A percentile compares a stretch with the other conserved stretches of the same genome.
These are phyloP conservation scores for Sclerotinia borealis DNA, from an alignment of 2,329 filamentous ascomycete genomes.

Conservation along the genomic window DNA sequence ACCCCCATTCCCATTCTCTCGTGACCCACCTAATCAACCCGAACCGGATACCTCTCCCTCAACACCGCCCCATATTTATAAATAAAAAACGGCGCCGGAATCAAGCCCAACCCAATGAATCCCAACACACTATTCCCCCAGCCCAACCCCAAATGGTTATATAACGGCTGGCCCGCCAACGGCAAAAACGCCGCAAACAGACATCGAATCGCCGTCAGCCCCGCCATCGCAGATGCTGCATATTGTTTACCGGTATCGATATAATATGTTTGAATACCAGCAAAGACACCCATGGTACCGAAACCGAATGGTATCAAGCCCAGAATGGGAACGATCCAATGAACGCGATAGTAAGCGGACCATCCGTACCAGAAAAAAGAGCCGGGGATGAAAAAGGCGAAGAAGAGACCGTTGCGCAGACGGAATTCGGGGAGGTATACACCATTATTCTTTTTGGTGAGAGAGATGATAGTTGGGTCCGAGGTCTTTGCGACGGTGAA, in stretches of 20 bases:
- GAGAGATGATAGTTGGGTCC: conserved; percentile 40
- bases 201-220: conserved; percentile 36
- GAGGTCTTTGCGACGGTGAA: conserved; percentile 38
- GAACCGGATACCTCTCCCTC: conserved; percentile 10
- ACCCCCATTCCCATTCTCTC: neutral
- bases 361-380: conserved; percentile 43
- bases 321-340: conserved; percentile 40
- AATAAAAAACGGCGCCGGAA: conserved; percentile 4
- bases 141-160: conserved; percentile 2
- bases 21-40: neutral
- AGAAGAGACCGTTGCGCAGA: conserved; percentile 41
- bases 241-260: conserved; percentile 36
- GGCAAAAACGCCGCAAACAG: conserved; percentile 45
- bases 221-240: conserved; percentile 35
- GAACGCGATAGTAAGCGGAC: conserved; percentile 36
- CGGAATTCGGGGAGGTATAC: conserved; percentile 25
- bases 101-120: conserved; percentile 8
- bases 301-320: conserved; percentile 38
- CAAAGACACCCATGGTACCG: conserved; percentile 37
- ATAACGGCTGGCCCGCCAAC: conserved; percentile 40
- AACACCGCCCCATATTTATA: neutral
- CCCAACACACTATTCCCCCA: conserved; percentile 13
- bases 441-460: conserved; percentile 39
- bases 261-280: conserved; percentile 41
- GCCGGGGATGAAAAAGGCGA: conserved; percentile 38